These are phyloP conservation scores for Echria macrotheca DNA, from an alignment of 495 filamentous ascomycete species.

Conservation along the genomic window DNA sequence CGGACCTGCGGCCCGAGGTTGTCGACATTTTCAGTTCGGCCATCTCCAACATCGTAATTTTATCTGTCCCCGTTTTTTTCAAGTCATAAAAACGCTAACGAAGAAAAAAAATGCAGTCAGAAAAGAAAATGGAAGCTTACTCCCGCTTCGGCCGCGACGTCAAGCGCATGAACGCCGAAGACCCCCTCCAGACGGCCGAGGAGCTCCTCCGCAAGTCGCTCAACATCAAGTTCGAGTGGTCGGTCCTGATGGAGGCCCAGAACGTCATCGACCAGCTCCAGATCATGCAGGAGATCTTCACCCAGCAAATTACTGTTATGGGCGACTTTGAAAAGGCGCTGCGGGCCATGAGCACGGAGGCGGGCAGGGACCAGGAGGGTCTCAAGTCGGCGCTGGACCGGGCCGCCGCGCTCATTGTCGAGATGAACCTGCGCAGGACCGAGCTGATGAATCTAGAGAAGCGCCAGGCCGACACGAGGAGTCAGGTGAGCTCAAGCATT, in stretches of 20 bases:
- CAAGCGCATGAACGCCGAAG: conserved; percentile 28
- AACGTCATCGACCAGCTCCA: conserved; percentile 38
- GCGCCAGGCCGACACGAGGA: conserved; percentile 16
- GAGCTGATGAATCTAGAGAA: conserved; percentile 19
- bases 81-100: too few relatives aligned
- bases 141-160: conserved; percentile 21
- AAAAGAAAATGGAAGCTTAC: conserved; percentile 25
- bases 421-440: conserved; percentile 22
- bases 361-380: conserved; percentile 1
- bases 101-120: conserved; percentile 17
- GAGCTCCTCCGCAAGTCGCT: conserved; percentile 48
- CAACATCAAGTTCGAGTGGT: conserved; percentile 64
- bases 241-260: conserved; percentile 59
- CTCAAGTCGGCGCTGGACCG: conserved; percentile 13
- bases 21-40: conserved; percentile 64
- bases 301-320: conserved; percentile 56
- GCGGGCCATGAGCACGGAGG: conserved; percentile 10
- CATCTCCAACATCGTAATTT: conserved; percentile 34
- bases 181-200: conserved; percentile 28
- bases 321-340: conserved; percentile 53
- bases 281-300: conserved; percentile 67
- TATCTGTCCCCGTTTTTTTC: background rate
- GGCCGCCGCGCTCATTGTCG: conserved; percentile 13
- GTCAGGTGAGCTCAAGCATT: conserved; percentile 5
- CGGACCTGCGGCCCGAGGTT: conserved; percentile 58